These are phyloP conservation scores for Coemansia sp. DNA, from an alignment of 192 early-diverging fungal species.

Conservation along the genomic window DNA sequence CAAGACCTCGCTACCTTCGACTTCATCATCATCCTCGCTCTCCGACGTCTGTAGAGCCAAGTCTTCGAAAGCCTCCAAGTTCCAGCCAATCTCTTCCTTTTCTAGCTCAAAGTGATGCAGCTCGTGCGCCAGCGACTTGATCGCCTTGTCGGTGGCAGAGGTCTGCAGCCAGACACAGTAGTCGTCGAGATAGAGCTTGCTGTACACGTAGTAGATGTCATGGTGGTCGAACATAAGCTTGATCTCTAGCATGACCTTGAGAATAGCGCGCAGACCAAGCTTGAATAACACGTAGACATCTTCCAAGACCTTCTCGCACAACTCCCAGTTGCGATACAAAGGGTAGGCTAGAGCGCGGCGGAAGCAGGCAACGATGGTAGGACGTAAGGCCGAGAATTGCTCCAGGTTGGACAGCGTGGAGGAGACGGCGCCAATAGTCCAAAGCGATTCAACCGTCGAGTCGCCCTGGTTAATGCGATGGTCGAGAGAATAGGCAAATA, in stretches of 20 bases:
- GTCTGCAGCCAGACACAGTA: constrained; percentile 96
- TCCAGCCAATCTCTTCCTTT: constrained; percentile 75
- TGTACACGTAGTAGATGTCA: constrained; percentile 86
- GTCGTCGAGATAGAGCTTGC: constrained; percentile 88
- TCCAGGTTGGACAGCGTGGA: constrained; percentile 80
- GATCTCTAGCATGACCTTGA: constrained; percentile 79
- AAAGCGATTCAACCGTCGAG: constrained; percentile 82
- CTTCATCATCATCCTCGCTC: constrained; percentile 21
- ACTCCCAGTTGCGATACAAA: constrained; percentile 77
- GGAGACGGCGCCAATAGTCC: constrained; percentile 87
- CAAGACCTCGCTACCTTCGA: background rate
- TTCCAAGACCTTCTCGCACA: constrained; percentile 72
- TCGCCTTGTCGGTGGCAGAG: constrained; percentile 67
- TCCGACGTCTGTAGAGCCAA: constrained; percentile 62
- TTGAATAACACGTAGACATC: constrained; percentile 84
- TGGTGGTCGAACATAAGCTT: constrained; percentile 83
- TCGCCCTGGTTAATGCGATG: constrained; percentile 83
- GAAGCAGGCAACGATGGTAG: constrained; percentile 64
- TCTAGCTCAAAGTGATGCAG: constrained; percentile 69
- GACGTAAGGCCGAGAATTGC: constrained; percentile 62
- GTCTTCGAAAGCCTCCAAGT: constrained; percentile 80
- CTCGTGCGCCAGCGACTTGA: constrained; percentile 81
- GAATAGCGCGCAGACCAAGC: constrained; percentile 77
- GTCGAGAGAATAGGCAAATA: constrained; percentile 92
- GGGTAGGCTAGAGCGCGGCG: constrained; percentile 89